Conservation (phyloP, 805 yeast genomes). For the Cephaloascus fragrans region DNA sequence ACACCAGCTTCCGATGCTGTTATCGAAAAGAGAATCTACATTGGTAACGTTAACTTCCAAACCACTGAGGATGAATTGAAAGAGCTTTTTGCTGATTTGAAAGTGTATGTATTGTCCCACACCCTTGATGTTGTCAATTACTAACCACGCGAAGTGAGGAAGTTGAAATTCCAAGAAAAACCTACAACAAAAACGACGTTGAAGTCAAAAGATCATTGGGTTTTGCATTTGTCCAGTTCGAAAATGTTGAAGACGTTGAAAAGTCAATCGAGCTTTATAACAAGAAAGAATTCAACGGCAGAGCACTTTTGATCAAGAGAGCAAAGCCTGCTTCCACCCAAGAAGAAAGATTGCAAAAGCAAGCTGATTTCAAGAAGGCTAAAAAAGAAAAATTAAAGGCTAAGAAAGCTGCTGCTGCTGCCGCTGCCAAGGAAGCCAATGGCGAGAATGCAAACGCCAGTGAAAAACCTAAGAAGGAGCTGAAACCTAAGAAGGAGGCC, state of each 20-base stretch:
- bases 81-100: conserved; percentile 37
- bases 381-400: conserved; percentile 2
- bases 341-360: conserved; percentile 4
- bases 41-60: conserved; percentile 31
- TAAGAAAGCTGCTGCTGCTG: conserved; percentile 4
- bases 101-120: conserved; percentile 17
- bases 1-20: no score
- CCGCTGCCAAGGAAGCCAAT: conserved; percentile 2
- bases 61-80: conserved; percentile 34
- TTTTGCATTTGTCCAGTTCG: conserved; percentile 51
- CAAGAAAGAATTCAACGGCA: conserved; percentile 32
- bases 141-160: conserved; percentile 17
- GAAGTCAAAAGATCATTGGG: conserved; percentile 39
- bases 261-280: conserved; percentile 30
- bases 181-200: conserved; percentile 19
- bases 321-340: conserved; percentile 37
- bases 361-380: background rate
- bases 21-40: conserved; percentile 26
- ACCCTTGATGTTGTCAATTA: conserved; percentile 1
- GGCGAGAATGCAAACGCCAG: conserved; percentile 4
- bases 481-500: conserved; percentile 2
- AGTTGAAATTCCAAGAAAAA: conserved; percentile 43
- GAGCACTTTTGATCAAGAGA: conserved; percentile 40
- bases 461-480: conserved; percentile 6
- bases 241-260: conserved; percentile 31